Evolutionary conservation across 805 yeast species (phyloP), one percentile per base, ranked within the genome.

Genomic region (Candida silvatica): DNA sequence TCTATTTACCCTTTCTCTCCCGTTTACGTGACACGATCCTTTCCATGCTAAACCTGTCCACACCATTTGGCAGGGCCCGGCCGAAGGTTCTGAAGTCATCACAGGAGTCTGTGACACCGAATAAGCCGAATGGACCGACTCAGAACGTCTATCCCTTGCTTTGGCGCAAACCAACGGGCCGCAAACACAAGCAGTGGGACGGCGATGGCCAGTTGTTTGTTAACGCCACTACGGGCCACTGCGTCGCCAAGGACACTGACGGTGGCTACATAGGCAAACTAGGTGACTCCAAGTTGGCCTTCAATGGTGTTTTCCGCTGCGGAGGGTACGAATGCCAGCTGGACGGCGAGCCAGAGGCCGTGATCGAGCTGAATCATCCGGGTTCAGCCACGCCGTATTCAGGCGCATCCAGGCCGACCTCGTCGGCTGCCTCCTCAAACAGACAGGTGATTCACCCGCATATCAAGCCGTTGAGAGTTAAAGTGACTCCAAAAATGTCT

Each of bases 111-210:
- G n/a, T n/a, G n/a, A n/a, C n/a, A n/a, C n/a, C n/a, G 35, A 31
- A 19, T 24, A 27, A 30, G 17, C 31, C 24, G n/a, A 23, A 22
- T 12, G 32, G 28, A 12, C 17, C 14, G 12, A 12, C 9, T 9
- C 25, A 23, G 12, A 35, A 28, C 11, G 35, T 23, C 7, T 61
- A 48, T 43, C 42, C 49, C 17, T 73, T 76, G 5, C 68, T 83
- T 44, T 82, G 80, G 69, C 62, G 98, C 23, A 86, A 85, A 53
- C 66, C 67, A 28, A 64, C 90, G 0, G 66, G 61, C 22, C 85
- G 82, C 58, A 86, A 90, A 64, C 77, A 87, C 54, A 88, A 88
- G 52, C 77, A 86, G 0, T 92, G 98, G 98, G 94, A 85, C 37
- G 95, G 94, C 2, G 97, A 92, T 59, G 97, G 95, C 0, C 56